Conservation (phyloP, 805 yeast species). For the Suhomyces tanzawaensis region DNA sequence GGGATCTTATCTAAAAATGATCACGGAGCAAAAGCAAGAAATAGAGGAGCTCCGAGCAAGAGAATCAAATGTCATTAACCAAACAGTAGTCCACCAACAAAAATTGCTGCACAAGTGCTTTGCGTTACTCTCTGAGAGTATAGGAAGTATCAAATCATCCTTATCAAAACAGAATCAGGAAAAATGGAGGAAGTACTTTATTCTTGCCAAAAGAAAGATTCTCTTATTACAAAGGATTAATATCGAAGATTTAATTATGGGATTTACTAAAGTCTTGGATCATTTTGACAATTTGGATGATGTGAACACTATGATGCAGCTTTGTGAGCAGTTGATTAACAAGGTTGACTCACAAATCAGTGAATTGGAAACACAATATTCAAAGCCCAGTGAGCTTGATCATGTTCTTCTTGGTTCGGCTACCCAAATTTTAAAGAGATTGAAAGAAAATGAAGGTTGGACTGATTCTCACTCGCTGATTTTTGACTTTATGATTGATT, state of each 20-base stretch:
- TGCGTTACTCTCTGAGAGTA: slow-evolving; percentile 38
- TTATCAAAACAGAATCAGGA: slow-evolving; percentile 45
- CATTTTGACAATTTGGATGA: not conserved
- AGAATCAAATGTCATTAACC: slow-evolving; percentile 44
- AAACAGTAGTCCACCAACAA: slow-evolving; percentile 33
- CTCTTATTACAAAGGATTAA: slow-evolving; percentile 44
- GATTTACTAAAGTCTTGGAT: not conserved
- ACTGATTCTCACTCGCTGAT: slow-evolving; percentile 38
- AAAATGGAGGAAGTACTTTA: slow-evolving; percentile 40
- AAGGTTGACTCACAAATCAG: slow-evolving; percentile 45
- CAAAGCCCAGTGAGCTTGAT: slow-evolving; percentile 51
- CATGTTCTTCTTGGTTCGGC: slow-evolving; percentile 46
- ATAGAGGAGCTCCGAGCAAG: slow-evolving; percentile 64
- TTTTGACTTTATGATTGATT: slow-evolving; percentile 40
- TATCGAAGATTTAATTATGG: slow-evolving; percentile 16
- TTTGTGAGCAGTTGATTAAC: slow-evolving; percentile 32
- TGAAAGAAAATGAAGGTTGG: slow-evolving; percentile 61
- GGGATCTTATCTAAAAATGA: slow-evolving; percentile 79
- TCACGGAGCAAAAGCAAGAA: slow-evolving; percentile 73
- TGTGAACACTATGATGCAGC: slow-evolving; percentile 3
- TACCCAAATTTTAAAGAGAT: slow-evolving; percentile 41
- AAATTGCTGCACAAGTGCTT: slow-evolving; percentile 38
- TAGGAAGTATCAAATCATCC: slow-evolving; percentile 41
- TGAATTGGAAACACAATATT: slow-evolving; percentile 51
- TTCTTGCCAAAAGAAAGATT: slow-evolving; percentile 47